Base-by-base conservation (phyloP, 106 monocot species). In the Vanilla planifolia region DNA sequence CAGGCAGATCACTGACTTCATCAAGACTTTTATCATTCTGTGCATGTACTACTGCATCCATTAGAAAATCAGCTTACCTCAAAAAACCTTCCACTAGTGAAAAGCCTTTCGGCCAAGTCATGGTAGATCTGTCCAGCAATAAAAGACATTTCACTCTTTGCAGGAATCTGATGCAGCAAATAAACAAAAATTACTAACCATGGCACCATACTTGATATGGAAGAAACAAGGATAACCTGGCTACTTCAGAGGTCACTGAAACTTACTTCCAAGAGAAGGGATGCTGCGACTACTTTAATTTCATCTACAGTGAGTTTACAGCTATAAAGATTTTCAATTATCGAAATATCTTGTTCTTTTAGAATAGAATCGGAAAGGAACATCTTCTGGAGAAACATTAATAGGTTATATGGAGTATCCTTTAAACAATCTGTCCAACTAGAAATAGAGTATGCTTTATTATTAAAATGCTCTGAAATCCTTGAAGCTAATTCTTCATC, bases 41-140 rank as follows among this genome's bases (percentile, higher is more conserved):
- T n/a, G n/a, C n/a, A n/a, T n/a, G n/a, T n/a, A n/a, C n/a, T n/a
- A n/a, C n/a, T n/a, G n/a, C n/a, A n/a, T n/a, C n/a, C n/a, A n/a
- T n/a, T n/a, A n/a, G n/a, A 53, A 53, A 33, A 35, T 34, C 32
- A 30, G 6, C 48, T 70, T 74, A 86, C 85, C 82, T 89, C 85
- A 71, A 61, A 71, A 36, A 77, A n/a, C 35, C 52, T 52, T 60
- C 93, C 89, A 48, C 52, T 32, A 51, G 66, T 68, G 11, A 76
- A 70, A 43, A 93, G 67, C 39, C 85, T 79, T 68, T 82, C 81
- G 50, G 93, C 73, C 60, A 93, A 73, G 75, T 93, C 85, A 67
- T 82, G 69, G 32, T 85, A 89, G 33, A 89, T 74, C 69, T 74
- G 63, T 53, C 80, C 71, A 59, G 89, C 85, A 73, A 71, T 20